Conservation (phyloP, 306 rosid genomes). For the Cucurbita pepo region DNA sequence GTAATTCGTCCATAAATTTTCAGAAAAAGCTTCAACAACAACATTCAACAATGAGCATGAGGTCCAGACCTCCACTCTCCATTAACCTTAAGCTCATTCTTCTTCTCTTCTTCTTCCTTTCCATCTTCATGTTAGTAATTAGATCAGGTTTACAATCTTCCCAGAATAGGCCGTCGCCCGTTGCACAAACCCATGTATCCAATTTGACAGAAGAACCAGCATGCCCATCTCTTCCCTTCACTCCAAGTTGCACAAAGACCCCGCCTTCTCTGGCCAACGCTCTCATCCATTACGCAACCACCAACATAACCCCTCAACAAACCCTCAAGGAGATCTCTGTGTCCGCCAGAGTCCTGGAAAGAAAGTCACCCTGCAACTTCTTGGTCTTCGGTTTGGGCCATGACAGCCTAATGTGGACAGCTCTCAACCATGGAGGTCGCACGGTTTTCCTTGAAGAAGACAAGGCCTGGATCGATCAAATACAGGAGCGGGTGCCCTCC, state of each 20-base stretch:
- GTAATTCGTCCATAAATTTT: too few species aligned
- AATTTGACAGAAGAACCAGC: slow-evolving; percentile 12
- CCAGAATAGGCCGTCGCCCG: slow-evolving; percentile 11
- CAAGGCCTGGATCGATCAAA: slow-evolving; percentile 55
- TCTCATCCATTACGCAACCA: slow-evolving; percentile 67
- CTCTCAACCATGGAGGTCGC: slow-evolving; percentile 77
- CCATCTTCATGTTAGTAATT: slow-evolving; percentile 29
- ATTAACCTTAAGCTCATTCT: slow-evolving; percentile 40
- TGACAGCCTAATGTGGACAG: slow-evolving; percentile 88
- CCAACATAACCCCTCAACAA: slow-evolving; percentile 83
- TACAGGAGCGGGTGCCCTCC: slow-evolving; percentile 25
- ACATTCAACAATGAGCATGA: slow-evolving; percentile 12
- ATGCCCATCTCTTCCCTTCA: slow-evolving; percentile 20
- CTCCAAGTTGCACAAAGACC: slow-evolving; percentile 43
- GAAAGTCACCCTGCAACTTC: slow-evolving; percentile 77
- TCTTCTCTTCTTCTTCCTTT: slow-evolving; percentile 16
- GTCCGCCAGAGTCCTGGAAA: slow-evolving; percentile 39
- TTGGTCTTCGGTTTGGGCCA: slow-evolving; percentile 76
- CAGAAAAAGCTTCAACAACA: too few species aligned
- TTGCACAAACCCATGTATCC: slow-evolving; percentile 18
- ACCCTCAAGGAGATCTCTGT: slow-evolving; percentile 59
- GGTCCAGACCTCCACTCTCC: slow-evolving; percentile 18
- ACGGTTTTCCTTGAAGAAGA: slow-evolving; percentile 82
- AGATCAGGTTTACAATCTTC: slow-evolving; percentile 32
- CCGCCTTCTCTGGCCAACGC: slow-evolving; percentile 62